Conservation (phyloP, 2,329 filamentous ascomycete species). For the Neonectria coccinea region DNA sequence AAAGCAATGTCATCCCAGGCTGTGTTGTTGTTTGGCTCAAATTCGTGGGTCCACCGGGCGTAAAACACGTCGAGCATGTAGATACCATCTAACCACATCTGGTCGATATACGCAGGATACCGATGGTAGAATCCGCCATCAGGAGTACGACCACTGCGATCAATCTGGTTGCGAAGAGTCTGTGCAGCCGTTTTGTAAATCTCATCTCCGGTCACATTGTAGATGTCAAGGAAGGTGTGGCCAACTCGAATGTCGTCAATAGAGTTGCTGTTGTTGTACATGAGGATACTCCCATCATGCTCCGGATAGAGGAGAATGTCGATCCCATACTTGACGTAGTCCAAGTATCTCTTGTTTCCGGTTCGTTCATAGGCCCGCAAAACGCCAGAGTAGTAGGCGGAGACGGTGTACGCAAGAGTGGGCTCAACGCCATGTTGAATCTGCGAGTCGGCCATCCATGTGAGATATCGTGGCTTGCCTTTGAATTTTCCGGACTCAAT, state of each 20-base stretch:
- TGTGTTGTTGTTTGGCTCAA: constrained; percentile 34
- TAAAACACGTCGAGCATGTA: constrained; percentile 39
- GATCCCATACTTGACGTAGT: constrained; percentile 42
- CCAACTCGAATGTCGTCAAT: constrained; percentile 37
- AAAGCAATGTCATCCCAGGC: constrained; percentile 38
- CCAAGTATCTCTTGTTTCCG: constrained; percentile 37
- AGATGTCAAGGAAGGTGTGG: constrained; percentile 34
- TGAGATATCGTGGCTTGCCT: constrained; percentile 40
- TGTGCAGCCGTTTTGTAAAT: constrained; percentile 36
- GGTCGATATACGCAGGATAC: constrained; percentile 42
- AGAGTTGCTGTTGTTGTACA: constrained; percentile 35
- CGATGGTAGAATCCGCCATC: constrained; percentile 37
- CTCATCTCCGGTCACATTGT: constrained; percentile 28
- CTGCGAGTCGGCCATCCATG: constrained; percentile 46
- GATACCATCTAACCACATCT: constrained; percentile 39
- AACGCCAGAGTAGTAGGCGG: constrained; percentile 34
- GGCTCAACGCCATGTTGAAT: constrained; percentile 45
- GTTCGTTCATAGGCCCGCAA: constrained; percentile 38
- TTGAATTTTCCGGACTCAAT: constrained; percentile 25
- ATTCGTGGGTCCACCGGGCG: constrained; percentile 36
- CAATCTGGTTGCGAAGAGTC: constrained; percentile 30
- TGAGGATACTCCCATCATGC: constrained; percentile 36
- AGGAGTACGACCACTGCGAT: constrained; percentile 32
- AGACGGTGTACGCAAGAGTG: constrained; percentile 41
- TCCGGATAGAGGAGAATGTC: constrained; percentile 42